phyloP scores from a whole-genome alignment of 495 filamentous ascomycete species.

The Penicillium parvum region DNA sequence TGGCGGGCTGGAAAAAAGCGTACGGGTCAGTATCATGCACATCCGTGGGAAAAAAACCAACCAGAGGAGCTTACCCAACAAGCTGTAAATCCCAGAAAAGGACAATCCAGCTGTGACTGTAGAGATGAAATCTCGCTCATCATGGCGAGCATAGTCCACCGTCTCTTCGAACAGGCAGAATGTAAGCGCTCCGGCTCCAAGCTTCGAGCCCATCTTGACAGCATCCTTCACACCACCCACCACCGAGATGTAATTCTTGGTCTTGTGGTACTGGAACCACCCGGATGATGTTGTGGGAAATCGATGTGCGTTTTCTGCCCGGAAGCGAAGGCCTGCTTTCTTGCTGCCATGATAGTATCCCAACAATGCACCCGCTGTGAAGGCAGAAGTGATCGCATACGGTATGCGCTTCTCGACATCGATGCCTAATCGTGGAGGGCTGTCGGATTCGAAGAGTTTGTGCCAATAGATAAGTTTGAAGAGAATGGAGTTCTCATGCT shows the following conservation, averaged over 20 bases:
- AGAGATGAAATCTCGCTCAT: conserved; percentile 19
- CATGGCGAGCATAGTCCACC: conserved; percentile 67
- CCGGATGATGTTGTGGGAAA: conserved; percentile 73
- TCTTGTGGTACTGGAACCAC: conserved; percentile 98
- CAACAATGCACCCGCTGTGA: conserved; percentile 60
- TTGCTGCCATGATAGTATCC: conserved; percentile 70
- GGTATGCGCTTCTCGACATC: conserved; percentile 62
- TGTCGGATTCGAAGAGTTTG: conserved; percentile 42
- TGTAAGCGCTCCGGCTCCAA: conserved; percentile 60
- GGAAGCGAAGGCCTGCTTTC: conserved; percentile 72
- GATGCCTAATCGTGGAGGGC: conserved; percentile 57
- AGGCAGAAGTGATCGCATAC: conserved; percentile 52
- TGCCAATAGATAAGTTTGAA: conserved; percentile 36
- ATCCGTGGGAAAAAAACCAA: neutral
- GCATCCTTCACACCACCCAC: conserved; percentile 74
- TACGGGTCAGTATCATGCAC: conserved; percentile 12
- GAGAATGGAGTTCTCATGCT: conserved; percentile 19
- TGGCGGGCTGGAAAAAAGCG: conserved; percentile 59
- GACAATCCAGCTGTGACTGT: conserved; percentile 64
- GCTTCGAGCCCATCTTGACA: conserved; percentile 64
- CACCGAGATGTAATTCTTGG: conserved; percentile 83
- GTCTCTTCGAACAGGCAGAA: conserved; percentile 77
- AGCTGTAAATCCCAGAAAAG: conserved; percentile 79
- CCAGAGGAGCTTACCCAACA: conserved; percentile 61
- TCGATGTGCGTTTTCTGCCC: conserved; percentile 92